phyloP scores from a whole-genome alignment of 345 rosid species.

The Carallia brachiata region DNA sequence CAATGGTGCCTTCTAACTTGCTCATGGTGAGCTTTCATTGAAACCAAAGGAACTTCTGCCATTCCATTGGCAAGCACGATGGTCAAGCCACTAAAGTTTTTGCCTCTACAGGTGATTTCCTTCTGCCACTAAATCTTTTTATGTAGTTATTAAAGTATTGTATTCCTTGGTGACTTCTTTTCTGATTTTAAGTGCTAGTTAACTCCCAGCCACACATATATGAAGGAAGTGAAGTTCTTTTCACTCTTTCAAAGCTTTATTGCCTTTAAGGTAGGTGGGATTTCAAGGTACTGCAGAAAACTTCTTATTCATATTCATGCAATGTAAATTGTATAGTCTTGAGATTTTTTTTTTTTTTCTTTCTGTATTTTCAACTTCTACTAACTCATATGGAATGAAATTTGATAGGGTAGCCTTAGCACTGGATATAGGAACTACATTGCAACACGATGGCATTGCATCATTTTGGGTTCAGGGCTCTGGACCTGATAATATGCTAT shows the following conservation, averaged over 20 bases:
- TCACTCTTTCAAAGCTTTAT: slow-evolving; percentile 86
- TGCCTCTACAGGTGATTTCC: slow-evolving; percentile 67
- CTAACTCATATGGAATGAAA: slow-evolving; percentile 11
- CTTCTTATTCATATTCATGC: too few relatives aligned
- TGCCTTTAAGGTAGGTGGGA: slow-evolving; percentile 68
- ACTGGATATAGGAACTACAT: slow-evolving; percentile 74
- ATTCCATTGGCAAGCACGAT: slow-evolving; percentile 73
- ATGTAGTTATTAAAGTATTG: slow-evolving; percentile 9
- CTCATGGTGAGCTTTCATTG: slow-evolving; percentile 7
- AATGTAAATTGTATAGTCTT: too few relatives aligned
- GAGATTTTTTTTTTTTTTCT: too few relatives aligned
- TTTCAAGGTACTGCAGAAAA: slow-evolving; percentile 2
- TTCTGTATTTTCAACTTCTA: background rate
- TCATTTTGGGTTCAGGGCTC: slow-evolving; percentile 87
- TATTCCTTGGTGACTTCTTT: slow-evolving; percentile 6
- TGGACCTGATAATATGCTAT: slow-evolving; percentile 99
- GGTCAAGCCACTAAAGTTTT: slow-evolving; percentile 85
- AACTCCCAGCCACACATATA: slow-evolving; percentile 68
- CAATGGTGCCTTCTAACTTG: slow-evolving; percentile 4
- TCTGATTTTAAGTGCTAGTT: slow-evolving; percentile 22
- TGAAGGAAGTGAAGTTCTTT: slow-evolving; percentile 92
- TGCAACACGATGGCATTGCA: slow-evolving; percentile 73
- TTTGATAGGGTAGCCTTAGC: slow-evolving; percentile 82
- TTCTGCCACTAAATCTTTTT: slow-evolving; percentile 12
- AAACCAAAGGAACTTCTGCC: slow-evolving; percentile 70